Percentiles rank a stretch among this genome's conserved stretches.
Conservation (phyloP, 2,329 filamentous ascomycete genomes). For the Fusarium sp. region DNA sequence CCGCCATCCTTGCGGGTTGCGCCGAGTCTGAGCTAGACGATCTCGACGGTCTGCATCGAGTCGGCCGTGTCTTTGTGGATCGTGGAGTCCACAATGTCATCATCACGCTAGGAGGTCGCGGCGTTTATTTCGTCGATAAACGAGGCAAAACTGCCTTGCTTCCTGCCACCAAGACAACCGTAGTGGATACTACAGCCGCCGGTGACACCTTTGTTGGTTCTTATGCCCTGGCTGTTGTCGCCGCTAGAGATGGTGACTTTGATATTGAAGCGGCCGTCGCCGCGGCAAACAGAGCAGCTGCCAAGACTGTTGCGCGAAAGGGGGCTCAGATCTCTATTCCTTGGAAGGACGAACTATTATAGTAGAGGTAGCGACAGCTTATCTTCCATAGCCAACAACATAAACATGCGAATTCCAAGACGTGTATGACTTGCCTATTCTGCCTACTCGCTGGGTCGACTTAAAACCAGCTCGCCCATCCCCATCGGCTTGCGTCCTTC, state of each 20-base stretch:
- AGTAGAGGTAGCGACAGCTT: conserved; percentile 36
- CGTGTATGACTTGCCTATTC: conserved; percentile 17
- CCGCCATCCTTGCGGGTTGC: conserved; percentile 72
- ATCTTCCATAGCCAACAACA: conserved; percentile 32
- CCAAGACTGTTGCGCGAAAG: conserved; percentile 54
- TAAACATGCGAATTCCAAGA: conserved; percentile 18
- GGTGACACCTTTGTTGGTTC: conserved; percentile 94
- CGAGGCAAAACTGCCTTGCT: conserved; percentile 58
- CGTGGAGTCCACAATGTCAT: conserved; percentile 80
- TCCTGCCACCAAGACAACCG: conserved; percentile 72
- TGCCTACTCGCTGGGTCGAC: conserved; percentile 15
- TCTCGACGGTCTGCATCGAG: conserved; percentile 54
- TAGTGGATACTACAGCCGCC: conserved; percentile 93
- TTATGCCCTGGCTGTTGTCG: conserved; percentile 79
- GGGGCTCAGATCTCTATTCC: conserved; percentile 57
- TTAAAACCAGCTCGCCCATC: conserved; percentile 47
- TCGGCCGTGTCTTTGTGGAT: conserved; percentile 69
- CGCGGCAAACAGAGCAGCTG: conserved; percentile 61
- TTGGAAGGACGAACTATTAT: conserved; percentile 55
- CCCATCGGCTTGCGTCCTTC: conserved; percentile 44
- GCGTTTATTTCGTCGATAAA: conserved; percentile 72
- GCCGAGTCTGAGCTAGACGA: conserved; percentile 59
- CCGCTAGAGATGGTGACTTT: conserved; percentile 50
- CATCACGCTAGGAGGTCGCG: conserved; percentile 83
- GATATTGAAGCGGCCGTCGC: conserved; percentile 65